These are phyloP conservation scores for Platismatia glauca DNA, from an alignment of 495 filamentous ascomycete species.

Conservation along the genomic window DNA sequence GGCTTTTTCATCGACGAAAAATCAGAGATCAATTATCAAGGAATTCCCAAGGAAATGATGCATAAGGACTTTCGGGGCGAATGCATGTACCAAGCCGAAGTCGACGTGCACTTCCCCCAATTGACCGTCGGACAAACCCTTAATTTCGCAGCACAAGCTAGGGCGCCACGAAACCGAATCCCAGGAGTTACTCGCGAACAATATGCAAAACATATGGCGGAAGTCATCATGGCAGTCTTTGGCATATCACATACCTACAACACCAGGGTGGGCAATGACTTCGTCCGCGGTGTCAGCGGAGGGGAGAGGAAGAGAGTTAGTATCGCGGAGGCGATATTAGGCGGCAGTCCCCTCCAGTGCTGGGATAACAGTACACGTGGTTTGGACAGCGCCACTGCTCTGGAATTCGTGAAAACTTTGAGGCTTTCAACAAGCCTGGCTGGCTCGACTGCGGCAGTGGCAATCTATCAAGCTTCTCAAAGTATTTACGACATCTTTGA, in stretches of 20 bases:
- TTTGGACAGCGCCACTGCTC: slow-evolving; percentile 68
- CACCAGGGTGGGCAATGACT: slow-evolving; percentile 72
- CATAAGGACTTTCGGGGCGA: slow-evolving; percentile 64
- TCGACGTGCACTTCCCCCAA: slow-evolving; percentile 76
- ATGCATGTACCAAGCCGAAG: slow-evolving; percentile 72
- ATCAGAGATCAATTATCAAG: slow-evolving; percentile 69
- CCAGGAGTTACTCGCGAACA: slow-evolving; percentile 48
- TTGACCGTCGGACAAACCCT: slow-evolving; percentile 72
- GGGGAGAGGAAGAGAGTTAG: slow-evolving; percentile 79
- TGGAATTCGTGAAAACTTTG: slow-evolving; percentile 70
- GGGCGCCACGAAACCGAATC: slow-evolving; percentile 54
- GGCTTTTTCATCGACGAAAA: slow-evolving; percentile 58
- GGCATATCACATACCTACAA: slow-evolving; percentile 67
- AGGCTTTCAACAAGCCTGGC: slow-evolving; percentile 56
- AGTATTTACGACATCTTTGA: slow-evolving; percentile 70
- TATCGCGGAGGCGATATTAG: slow-evolving; percentile 63
- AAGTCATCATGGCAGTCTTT: slow-evolving; percentile 74
- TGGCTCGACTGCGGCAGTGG: slow-evolving; percentile 59
- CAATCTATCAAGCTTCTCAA: slow-evolving; percentile 78
- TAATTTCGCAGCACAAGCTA: slow-evolving; percentile 62
- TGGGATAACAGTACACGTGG: slow-evolving; percentile 84
- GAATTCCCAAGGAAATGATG: slow-evolving; percentile 52
- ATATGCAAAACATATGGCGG: slow-evolving; percentile 57
- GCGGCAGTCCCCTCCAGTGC: slow-evolving; percentile 60
- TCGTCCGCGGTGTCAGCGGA: slow-evolving; percentile 68